A percentile compares a stretch with the other conserved stretches of the same genome.
phyloP scores from a whole-genome alignment of 2,329 filamentous ascomycete genomes.

The Epicoccum sorghinum region DNA sequence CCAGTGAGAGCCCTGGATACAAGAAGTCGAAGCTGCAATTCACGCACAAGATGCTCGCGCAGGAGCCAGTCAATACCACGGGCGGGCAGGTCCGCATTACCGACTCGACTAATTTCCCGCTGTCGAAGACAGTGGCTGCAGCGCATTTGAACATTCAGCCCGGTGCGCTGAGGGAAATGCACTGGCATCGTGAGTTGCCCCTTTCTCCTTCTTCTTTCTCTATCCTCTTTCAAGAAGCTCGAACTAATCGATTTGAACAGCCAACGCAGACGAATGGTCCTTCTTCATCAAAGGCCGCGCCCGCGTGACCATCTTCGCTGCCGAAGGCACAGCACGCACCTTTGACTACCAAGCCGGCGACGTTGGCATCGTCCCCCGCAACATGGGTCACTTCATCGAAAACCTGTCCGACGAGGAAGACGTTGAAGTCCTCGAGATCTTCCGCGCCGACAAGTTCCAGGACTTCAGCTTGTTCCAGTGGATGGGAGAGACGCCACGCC shows the following conservation, averaged over 20 bases:
- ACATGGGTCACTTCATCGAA: conserved; percentile 83
- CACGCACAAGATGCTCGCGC: conserved; percentile 73
- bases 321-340: conserved; percentile 71
- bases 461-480: conserved; percentile 78
- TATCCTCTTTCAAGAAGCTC: too few relatives aligned
- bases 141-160: conserved; percentile 74
- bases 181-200: conserved; percentile 68
- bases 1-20: conserved; percentile 61
- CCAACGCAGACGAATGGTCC: conserved; percentile 77
- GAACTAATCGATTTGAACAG: conserved; percentile 10
- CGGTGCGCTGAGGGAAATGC: conserved; percentile 77
- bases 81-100: conserved; percentile 76
- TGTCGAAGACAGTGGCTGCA: conserved; percentile 75
- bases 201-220: not conserved
- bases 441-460: conserved; percentile 72
- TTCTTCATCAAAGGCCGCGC: conserved; percentile 77
- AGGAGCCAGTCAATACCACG: conserved; percentile 68
- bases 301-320: conserved; percentile 75
- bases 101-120: conserved; percentile 76
- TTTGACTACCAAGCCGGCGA: conserved; percentile 79
- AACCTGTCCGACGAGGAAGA: conserved; percentile 76
- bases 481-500: conserved; percentile 73
- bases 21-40: conserved; percentile 73
- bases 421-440: conserved; percentile 77
- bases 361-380: conserved; percentile 75